A percentile compares a stretch with the other conserved stretches of the same genome.
phyloP scores from a whole-genome alignment of 2,329 filamentous ascomycete genomes.

The Aureobasidium uvarum region DNA sequence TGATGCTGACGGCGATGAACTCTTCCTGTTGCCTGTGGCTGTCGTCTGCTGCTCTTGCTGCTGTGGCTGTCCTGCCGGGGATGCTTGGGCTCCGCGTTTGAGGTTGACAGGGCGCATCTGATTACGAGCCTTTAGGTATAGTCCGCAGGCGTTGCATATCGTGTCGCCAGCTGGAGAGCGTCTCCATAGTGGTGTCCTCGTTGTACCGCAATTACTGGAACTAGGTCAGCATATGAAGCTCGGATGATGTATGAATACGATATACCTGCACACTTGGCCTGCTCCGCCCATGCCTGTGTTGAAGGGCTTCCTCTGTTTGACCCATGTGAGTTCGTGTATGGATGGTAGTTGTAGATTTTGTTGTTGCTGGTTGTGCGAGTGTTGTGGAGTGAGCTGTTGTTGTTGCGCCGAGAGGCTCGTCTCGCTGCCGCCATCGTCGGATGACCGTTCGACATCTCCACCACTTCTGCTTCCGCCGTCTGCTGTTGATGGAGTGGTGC shows the following conservation, averaged over 20 bases:
- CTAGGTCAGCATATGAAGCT: slow-evolving; percentile 27
- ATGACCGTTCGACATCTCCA: slow-evolving; percentile 21
- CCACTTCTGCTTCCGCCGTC: slow-evolving; percentile 22
- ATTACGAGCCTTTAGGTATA: slow-evolving; percentile 93
- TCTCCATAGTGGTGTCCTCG: slow-evolving; percentile 90
- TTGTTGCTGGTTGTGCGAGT: slow-evolving; percentile 23
- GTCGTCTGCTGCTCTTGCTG: slow-evolving; percentile 12
- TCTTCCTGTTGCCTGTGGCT: slow-evolving; percentile 15
- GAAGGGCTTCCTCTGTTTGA: slow-evolving; percentile 25
- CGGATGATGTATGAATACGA: slow-evolving; percentile 8
- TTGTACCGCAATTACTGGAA: slow-evolving; percentile 87
- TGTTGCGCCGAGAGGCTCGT: slow-evolving; percentile 16
- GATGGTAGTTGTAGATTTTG: slow-evolving; percentile 25
- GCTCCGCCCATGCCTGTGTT: slow-evolving; percentile 23
- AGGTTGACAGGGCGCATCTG: slow-evolving; percentile 85
- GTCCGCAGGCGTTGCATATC: slow-evolving; percentile 95
- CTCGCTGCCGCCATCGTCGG: slow-evolving; percentile 7
- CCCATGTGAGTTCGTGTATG: slow-evolving; percentile 27
- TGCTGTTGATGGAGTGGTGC: slow-evolving; percentile 26
- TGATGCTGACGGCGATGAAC: slow-evolving; percentile 10
- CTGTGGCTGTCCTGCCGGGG: slow-evolving; percentile 39
- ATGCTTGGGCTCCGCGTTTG: slow-evolving; percentile 64
- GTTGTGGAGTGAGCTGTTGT: slow-evolving; percentile 26
- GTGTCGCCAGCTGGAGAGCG: slow-evolving; percentile 88
- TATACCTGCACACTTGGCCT: slow-evolving; percentile 71